A percentile compares a stretch with the other conserved stretches of the same genome.
Conservation (phyloP, 768 basidiomycete species). For the Termitomyces titanicus region DNA sequence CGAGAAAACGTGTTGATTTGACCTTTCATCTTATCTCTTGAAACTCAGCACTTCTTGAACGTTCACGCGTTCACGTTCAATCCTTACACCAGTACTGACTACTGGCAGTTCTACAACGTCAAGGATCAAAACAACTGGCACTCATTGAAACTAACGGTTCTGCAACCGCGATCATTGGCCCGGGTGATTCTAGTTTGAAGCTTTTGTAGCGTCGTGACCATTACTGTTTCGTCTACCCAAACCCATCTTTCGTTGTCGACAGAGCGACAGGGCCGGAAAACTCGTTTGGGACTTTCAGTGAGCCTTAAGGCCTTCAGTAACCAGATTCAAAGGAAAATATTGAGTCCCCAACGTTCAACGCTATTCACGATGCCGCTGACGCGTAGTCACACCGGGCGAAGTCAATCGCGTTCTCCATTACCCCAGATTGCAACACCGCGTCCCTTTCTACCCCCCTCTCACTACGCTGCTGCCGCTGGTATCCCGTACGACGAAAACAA, state of each 20-base stretch:
- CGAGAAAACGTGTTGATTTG: too few relatives aligned
- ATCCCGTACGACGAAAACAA: constrained; percentile 12
- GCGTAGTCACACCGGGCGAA: constrained; percentile 24
- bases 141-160: not conserved
- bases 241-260: not conserved
- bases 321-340: too few relatives aligned
- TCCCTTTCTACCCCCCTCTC: constrained; percentile 49
- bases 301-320: not conserved
- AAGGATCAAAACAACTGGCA: not conserved
- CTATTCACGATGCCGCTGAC: constrained; percentile 17
- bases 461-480: constrained; percentile 53
- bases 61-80: too few relatives aligned
- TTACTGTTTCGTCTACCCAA: not conserved
- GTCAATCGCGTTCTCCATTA: constrained; percentile 40
- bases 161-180: too few relatives aligned
- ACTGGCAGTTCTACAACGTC: not conserved
- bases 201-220: not conserved
- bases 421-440: constrained; percentile 30
- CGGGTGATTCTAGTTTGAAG: not conserved
- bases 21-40: too few relatives aligned
- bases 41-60: too few relatives aligned
- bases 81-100: not conserved
- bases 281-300: not conserved
- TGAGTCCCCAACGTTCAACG: not conserved
- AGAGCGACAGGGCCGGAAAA: too few relatives aligned